Conservation (phyloP, 306 rosid species). For the Inga oerstediana region DNA sequence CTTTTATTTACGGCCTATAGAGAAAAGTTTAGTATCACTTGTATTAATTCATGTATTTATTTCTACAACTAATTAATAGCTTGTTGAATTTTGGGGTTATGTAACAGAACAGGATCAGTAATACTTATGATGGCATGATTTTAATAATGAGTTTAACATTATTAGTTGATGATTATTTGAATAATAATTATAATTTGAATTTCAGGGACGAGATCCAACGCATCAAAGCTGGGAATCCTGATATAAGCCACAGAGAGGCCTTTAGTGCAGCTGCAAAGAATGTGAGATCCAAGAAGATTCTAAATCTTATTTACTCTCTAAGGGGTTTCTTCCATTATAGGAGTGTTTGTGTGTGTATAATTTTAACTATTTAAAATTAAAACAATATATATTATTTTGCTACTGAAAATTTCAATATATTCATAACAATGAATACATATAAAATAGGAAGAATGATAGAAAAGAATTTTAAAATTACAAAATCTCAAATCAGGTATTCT, state of each 20-base stretch:
- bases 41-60: not conserved
- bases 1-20: not conserved
- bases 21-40: not conserved
- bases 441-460: no score
- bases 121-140: not conserved
- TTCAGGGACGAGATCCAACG: conserved; percentile 98
- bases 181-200: not conserved
- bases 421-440: not conserved
- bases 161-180: not conserved
- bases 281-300: conserved; percentile 58
- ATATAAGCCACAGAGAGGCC: conserved; percentile 97
- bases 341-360: not conserved
- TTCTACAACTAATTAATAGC: not conserved
- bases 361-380: conserved; percentile 25
- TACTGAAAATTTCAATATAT: not conserved
- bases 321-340: not conserved
- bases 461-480: no score
- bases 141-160: not conserved
- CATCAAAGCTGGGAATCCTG: conserved; percentile 97
- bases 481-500: no score
- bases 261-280: conserved; percentile 99
- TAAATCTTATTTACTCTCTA: conserved; percentile 16
- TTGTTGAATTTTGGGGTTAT: not conserved
- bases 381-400: not conserved
- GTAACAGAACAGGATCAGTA: not conserved